Percentiles rank a stretch among this genome's conserved stretches.
These are phyloP conservation scores for Fusarium haematococcum DNA, from an alignment of 2,329 filamentous ascomycete species.

Conservation along the genomic window DNA sequence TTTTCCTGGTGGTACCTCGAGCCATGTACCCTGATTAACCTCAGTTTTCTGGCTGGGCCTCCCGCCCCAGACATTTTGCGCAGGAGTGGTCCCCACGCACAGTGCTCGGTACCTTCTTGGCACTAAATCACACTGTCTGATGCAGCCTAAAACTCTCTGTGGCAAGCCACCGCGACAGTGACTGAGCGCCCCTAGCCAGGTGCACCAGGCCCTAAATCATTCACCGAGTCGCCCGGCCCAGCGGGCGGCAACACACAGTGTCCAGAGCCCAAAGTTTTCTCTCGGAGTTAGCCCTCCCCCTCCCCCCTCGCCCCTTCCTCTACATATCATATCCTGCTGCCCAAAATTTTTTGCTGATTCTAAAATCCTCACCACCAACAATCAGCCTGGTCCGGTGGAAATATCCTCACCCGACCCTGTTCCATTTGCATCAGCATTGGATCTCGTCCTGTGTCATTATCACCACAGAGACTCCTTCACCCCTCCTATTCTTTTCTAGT, in stretches of 20 bases:
- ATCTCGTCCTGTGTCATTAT: slow-evolving; percentile 49
- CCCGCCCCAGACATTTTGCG: slow-evolving; percentile 1
- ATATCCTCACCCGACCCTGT: slow-evolving; percentile 48
- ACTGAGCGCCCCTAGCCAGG: not conserved
- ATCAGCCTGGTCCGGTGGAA: slow-evolving; percentile 54
- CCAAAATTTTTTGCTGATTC: slow-evolving; percentile 52
- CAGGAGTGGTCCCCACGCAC: slow-evolving; percentile 6
- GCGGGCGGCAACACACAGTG: slow-evolving; percentile 27
- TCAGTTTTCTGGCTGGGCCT: slow-evolving; percentile 3
- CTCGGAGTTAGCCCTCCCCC: slow-evolving; percentile 32
- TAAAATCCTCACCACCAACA: slow-evolving; percentile 53
- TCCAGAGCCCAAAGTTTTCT: slow-evolving; percentile 18
- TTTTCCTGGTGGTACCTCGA: slow-evolving; percentile 3
- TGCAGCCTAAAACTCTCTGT: slow-evolving; percentile 13
- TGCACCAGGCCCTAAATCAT: not conserved
- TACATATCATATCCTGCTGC: slow-evolving; percentile 52
- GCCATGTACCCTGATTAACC: not conserved
- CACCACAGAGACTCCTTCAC: slow-evolving; percentile 46
- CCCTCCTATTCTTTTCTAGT: slow-evolving; percentile 40
- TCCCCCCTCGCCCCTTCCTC: slow-evolving; percentile 47
- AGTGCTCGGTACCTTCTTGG: slow-evolving; percentile 5
- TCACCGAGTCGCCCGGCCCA: not conserved
- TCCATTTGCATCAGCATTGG: slow-evolving; percentile 49
- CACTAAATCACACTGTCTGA: slow-evolving; percentile 23
- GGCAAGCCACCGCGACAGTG: slow-evolving; percentile 5